Percentiles rank a stretch among this genome's conserved stretches.
Conservation (phyloP, 768 basidiomycete genomes). For the Tephrocybe sp. region DNA sequence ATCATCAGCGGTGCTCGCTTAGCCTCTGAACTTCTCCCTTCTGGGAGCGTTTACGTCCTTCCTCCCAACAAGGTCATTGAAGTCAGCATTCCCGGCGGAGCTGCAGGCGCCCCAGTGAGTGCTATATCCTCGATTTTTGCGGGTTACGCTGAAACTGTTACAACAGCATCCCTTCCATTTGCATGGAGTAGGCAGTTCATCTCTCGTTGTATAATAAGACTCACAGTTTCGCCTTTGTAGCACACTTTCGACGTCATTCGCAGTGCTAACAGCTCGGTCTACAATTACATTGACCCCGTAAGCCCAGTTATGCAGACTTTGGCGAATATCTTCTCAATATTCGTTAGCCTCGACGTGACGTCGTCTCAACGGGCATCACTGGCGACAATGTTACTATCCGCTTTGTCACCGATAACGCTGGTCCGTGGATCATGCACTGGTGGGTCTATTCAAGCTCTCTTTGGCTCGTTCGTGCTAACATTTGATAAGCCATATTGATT, state of each 20-base stretch:
- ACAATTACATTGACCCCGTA: slow-evolving; percentile 38
- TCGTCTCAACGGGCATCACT: slow-evolving; percentile 39
- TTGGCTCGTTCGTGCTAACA: background rate
- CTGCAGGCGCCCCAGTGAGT: background rate
- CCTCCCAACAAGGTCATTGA: too few relatives aligned
- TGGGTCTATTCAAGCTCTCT: slow-evolving; percentile 11
- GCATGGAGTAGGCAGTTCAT: slow-evolving; percentile 36
- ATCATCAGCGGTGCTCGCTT: too few relatives aligned
- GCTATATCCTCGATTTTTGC: background rate
- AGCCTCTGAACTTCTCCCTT: too few relatives aligned
- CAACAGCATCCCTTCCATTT: slow-evolving; percentile 47
- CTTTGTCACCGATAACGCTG: slow-evolving; percentile 67
- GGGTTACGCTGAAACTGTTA: background rate
- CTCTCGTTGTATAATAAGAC: background rate
- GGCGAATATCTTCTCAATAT: too few relatives aligned
- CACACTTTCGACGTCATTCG: slow-evolving; percentile 42
- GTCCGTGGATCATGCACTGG: slow-evolving; percentile 55
- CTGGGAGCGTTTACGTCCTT: too few relatives aligned
- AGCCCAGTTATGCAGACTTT: too few relatives aligned
- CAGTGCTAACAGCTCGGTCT: slow-evolving; percentile 28
- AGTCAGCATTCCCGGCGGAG: too few relatives aligned
- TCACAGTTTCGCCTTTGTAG: slow-evolving; percentile 18
- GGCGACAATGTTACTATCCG: slow-evolving; percentile 52
- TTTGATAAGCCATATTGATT: slow-evolving; percentile 35
- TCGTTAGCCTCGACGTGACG: slow-evolving; percentile 42